These are phyloP conservation scores for Helicocarpus griseus DNA, from an alignment of 2,329 filamentous ascomycete genomes.

Conservation along the genomic window DNA sequence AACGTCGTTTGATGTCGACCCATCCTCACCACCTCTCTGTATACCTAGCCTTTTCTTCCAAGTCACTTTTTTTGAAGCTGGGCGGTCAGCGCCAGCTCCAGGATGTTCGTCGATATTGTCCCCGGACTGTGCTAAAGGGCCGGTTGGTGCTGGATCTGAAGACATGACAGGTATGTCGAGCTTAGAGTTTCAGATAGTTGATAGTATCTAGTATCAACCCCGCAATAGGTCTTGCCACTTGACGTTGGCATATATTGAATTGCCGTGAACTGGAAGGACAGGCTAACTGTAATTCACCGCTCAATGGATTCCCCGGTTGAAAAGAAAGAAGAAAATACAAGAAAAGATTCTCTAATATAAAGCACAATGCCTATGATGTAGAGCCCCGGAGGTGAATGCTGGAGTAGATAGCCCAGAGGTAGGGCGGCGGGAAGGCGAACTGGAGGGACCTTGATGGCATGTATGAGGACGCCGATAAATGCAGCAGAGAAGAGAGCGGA, in stretches of 20 bases:
- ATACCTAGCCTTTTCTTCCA: conserved; percentile 13
- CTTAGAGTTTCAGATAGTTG: neutral
- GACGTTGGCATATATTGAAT: too few relatives aligned
- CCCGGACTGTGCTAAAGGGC: neutral
- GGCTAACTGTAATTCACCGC: neutral
- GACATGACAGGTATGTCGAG: neutral
- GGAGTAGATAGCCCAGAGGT: neutral
- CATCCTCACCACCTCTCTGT: conserved; percentile 4
- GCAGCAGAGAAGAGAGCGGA: neutral
- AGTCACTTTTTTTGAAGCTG: neutral
- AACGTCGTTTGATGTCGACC: neutral
- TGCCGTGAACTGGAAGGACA: neutral
- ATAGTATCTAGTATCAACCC: too few relatives aligned
- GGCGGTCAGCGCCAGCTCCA: neutral
- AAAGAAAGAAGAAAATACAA: neutral
- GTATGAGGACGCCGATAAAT: neutral
- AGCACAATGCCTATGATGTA: neutral
- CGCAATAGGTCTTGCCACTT: neutral
- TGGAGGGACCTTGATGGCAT: neutral
- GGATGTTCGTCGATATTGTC: neutral
- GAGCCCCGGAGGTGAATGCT: neutral
- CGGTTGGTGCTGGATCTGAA: neutral
- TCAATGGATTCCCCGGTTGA: neutral
- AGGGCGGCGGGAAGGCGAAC: neutral
- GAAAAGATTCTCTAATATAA: neutral